Percentiles rank a stretch among this genome's conserved stretches.
Evolutionary conservation across 179 eudicot species (phyloP).

Genomic region (Pouteria campechiana): DNA sequence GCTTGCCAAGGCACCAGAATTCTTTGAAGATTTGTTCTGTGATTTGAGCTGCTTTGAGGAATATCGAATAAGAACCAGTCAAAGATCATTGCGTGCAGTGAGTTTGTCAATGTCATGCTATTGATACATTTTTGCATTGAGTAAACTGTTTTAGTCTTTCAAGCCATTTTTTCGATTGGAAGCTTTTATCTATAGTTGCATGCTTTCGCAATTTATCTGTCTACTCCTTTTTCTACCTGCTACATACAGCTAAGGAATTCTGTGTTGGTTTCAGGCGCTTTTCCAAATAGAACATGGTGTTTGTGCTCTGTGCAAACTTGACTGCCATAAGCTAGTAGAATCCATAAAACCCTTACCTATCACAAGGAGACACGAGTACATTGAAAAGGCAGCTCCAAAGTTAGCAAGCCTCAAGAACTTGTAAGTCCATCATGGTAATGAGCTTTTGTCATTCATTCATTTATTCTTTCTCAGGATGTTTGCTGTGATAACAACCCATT

Average conservation of each 20-base stretch:
- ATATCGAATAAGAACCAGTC: conserved; percentile 71
- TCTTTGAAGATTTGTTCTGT: conserved; percentile 82
- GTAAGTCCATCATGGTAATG: conserved; percentile 60
- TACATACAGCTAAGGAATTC: too few species aligned
- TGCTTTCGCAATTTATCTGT: too few species aligned
- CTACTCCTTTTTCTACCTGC: too few species aligned
- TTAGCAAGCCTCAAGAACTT: conserved; percentile 45
- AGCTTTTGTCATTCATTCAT: conserved; percentile 1
- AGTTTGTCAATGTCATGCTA: conserved; percentile 7
- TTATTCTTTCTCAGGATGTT: conserved; percentile 3
- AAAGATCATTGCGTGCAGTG: conserved; percentile 73
- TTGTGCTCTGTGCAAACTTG: conserved; percentile 65
- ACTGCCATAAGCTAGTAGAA: conserved; percentile 89
- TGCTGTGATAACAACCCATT: too few species aligned
- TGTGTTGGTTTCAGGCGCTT: conserved; percentile 61
- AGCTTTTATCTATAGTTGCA: too few species aligned
- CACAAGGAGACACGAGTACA: conserved; percentile 49
- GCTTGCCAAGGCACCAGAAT: conserved; percentile 68
- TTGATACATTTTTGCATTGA: too few species aligned
- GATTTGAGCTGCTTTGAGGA: conserved; percentile 65
- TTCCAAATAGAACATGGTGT: conserved; percentile 79
- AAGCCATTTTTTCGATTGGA: too few species aligned
- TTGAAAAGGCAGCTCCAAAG: conserved; percentile 62
- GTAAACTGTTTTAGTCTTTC: too few species aligned
- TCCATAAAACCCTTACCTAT: conserved; percentile 44